Evolutionary conservation across 768 basidiomycete species (phyloP), one percentile per base, ranked within the genome.

Genomic region (Pleurotus cornucopiae): DNA sequence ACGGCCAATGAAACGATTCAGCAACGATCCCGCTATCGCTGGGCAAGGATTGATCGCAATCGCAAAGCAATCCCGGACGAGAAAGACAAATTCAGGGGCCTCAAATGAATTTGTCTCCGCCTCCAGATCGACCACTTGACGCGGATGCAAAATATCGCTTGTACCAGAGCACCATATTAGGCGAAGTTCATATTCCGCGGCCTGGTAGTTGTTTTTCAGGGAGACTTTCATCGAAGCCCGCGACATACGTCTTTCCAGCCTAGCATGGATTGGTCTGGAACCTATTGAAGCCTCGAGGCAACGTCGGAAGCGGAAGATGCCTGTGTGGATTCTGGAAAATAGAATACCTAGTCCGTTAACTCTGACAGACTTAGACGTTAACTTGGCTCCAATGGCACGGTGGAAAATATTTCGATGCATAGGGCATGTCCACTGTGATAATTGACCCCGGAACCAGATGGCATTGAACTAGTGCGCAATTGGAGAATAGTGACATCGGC

Each of bases 221-320:
- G 23, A 25, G 46, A 16, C 20, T 44, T n/a, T 16, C n/a, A n/a
- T 21, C 43, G 43, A 16, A 18, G 23, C 14, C 30, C 20, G 51
- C 51, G 38, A 52, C 51, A 23, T 52, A 52, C 21, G n/a, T 39
- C 21, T n/a, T 21, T 39, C 11, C 16, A 41, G 51, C 21, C 51
- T 52, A 52, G 51, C 20, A 12, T 18, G 51, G 39, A 23, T 41
- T 9, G 13, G n/a, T 16, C 30, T 52, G 38, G 51, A 52, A 14
- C 51, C 23, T 39, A 52, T 52, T 14, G 38, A 23, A 39, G 51
- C 51, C 51, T 52, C 51, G 51, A 52, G 51, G 51, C 51, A 23
- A 52, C 4, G 34, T 34, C 51, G 12, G 38, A 52, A 40, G 16
- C 38, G 51, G 51, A 52, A 39, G 23, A 40, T 52, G 37, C 51